A percentile compares a stretch with the other conserved stretches of the same genome.
phyloP scores from a whole-genome alignment of 2,329 filamentous ascomycete genomes.

The Mycosphaerella arachidis region DNA sequence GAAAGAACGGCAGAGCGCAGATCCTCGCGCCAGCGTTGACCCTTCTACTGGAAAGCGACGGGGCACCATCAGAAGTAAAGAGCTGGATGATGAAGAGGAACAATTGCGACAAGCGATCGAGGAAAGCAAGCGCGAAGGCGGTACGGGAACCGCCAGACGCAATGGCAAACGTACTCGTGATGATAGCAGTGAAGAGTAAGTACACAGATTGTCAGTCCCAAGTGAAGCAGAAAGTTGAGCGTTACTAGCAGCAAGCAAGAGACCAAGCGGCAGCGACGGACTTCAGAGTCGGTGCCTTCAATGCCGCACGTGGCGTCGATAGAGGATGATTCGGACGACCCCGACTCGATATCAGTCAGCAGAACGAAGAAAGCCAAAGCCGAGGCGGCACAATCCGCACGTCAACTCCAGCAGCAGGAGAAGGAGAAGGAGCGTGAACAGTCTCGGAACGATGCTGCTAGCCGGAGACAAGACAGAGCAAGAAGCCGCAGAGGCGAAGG shows the following conservation, averaged over 20 bases:
- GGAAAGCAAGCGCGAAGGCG: constrained; percentile 73
- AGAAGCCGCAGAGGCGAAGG: constrained; percentile 79
- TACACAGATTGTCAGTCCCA: constrained; percentile 25
- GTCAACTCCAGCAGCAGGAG: constrained; percentile 62
- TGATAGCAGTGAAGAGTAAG: constrained; percentile 92
- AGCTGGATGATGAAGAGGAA: constrained; percentile 93
- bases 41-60: constrained; percentile 70
- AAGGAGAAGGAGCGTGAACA: constrained; percentile 63
- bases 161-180: constrained; percentile 80
- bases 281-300: constrained; percentile 62
- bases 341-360: constrained; percentile 32
- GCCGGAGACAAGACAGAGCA: constrained; percentile 74
- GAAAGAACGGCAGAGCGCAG: constrained; percentile 53
- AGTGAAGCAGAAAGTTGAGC: constrained; percentile 15
- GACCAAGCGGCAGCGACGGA: constrained; percentile 78
- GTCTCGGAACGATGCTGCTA: constrained; percentile 68
- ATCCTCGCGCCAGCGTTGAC: constrained; percentile 48
- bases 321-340: constrained; percentile 69
- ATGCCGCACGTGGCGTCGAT: constrained; percentile 43
- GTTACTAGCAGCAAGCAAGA: constrained; percentile 60
- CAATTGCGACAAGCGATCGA: constrained; percentile 84
- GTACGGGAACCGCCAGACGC: constrained; percentile 53
- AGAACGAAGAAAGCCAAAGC: constrained; percentile 41
- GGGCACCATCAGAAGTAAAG: constrained; percentile 96
- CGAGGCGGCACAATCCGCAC: constrained; percentile 47